These are phyloP conservation scores for Cytospora paraplurivora DNA, from an alignment of 2,329 filamentous ascomycete genomes.

Conservation along the genomic window DNA sequence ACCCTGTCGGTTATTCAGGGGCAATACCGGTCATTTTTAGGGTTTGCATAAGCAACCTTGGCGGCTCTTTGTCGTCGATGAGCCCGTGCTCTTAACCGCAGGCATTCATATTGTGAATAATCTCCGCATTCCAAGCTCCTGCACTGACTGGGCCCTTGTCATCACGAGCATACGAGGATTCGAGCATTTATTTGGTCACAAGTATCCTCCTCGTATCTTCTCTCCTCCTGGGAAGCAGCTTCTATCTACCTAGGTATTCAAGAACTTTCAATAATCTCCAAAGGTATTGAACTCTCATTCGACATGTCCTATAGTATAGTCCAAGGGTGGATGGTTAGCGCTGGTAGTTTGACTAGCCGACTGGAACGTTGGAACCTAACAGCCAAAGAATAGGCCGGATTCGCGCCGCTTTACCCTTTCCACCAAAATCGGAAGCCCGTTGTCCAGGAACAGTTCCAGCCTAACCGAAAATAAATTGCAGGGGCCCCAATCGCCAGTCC, in stretches of 20 bases:
- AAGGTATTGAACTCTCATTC: neutral
- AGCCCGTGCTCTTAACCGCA: constrained; percentile 1
- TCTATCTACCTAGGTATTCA: too few relatives aligned
- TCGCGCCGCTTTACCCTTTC: neutral
- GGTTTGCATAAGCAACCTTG: constrained; percentile 7
- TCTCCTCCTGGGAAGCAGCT: neutral
- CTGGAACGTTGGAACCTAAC: too few relatives aligned
- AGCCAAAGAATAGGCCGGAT: neutral
- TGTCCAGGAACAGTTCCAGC: neutral
- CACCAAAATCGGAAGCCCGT: neutral
- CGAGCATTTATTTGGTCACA: neutral
- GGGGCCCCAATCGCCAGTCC: neutral
- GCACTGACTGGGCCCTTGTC: neutral
- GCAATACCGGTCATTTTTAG: constrained; percentile 17
- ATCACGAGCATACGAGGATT: neutral
- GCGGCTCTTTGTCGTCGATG: neutral
- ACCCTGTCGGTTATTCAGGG: constrained; percentile 18
- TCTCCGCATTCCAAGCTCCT: neutral
- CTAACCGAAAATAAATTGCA: constrained; percentile 4
- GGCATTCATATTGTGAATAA: neutral
- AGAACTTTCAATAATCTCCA: too few relatives aligned
- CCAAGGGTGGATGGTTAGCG: too few relatives aligned
- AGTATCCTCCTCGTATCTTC: neutral
- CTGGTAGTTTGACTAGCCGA: too few relatives aligned
- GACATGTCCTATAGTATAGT: too few relatives aligned